Base-by-base conservation (phyloP, 176 grass and related monocot genomes). In the Oropetium thomaeum region DNA sequence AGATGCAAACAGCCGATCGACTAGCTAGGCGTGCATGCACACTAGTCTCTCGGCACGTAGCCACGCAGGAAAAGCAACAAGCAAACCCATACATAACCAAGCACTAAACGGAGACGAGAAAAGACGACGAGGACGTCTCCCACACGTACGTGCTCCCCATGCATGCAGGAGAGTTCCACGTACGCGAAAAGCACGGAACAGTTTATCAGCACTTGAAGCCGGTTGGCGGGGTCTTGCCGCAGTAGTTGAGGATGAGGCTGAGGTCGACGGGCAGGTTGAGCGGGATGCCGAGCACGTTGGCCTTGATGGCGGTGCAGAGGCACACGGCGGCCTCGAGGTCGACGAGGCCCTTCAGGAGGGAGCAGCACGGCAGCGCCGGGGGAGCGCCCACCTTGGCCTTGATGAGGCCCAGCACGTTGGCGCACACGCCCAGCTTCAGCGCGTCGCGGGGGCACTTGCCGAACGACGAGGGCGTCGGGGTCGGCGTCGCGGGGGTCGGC, bases 231-330 rank as follows among this genome's bases (percentile, higher is more conserved):
- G 48, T 58, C 75, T 58, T 88, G 55, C 86, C 86, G 41, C 86
- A 75, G 86, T 83, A 79, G 80, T 83, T 88, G 75, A 88, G 38
- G 86, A 88, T 71, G 62, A 88, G 70, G 69, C 80, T 83, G 80
- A 88, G 86, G 63, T 83, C 57, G 62, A 88, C 32, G 32, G 85
- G 85, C 1, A 88, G 47, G 69, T 83, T 63, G 61, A 83, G 75
- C 1, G 0, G 3, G 79, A 88, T 48, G 68, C 85, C 85, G 17
- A 83, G 85, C 34, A 88, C 11, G 69, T 83, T 75, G 68, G 27
- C 86, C 81, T 83, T 96, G 73, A 96, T 85, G 55, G 80, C 88
- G 57, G 92, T 92, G 80, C 92, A 96, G 61, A 92, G 79, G 78
- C 92, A 96, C 30, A 89, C 86, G 6, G 86, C 92, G 14, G 89